Percentiles rank a stretch among this genome's conserved stretches.
phyloP scores from a whole-genome alignment of 2,329 filamentous ascomycete species.

The Ceratocystis ficicola region DNA sequence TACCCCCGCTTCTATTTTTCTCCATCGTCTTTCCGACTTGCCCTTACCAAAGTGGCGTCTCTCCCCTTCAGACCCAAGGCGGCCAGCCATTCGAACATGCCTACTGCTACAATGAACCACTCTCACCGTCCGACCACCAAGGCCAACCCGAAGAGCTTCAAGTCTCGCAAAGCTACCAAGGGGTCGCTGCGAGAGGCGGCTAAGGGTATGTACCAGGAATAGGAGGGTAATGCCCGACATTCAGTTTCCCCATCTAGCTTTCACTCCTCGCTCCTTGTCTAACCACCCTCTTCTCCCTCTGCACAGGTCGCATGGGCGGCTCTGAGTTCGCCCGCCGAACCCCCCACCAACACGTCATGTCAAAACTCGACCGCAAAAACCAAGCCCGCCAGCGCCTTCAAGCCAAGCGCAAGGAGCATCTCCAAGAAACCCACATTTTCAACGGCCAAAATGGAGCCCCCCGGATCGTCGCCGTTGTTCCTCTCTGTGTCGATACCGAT shows the following conservation, averaged over 20 bases:
- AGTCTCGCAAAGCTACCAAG: conserved; percentile 83
- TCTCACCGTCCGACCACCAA: conserved; percentile 93
- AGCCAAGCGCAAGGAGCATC: conserved; percentile 71
- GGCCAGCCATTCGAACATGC: conserved; percentile 59
- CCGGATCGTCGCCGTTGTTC: conserved; percentile 75
- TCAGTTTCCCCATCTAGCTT: too few species aligned
- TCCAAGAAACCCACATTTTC: conserved; percentile 69
- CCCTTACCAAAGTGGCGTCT: conserved; percentile 46
- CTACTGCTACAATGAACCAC: conserved; percentile 51
- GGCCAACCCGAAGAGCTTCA: conserved; percentile 76
- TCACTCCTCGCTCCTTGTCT: neutral
- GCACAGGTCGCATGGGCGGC: conserved; percentile 57
- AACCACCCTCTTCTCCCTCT: neutral
- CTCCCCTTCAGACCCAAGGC: conserved; percentile 83
- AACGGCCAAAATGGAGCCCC: conserved; percentile 76
- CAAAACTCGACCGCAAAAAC: conserved; percentile 89
- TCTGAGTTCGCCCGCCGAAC: conserved; percentile 69
- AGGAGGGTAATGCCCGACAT: conserved; percentile 21
- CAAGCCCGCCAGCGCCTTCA: conserved; percentile 83
- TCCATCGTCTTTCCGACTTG: neutral
- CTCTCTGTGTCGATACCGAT: conserved; percentile 64
- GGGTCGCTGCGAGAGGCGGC: conserved; percentile 68
- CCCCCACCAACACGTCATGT: conserved; percentile 92
- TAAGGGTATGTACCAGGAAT: conserved; percentile 49
- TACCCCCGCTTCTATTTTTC: neutral